Conservation (phyloP, 169 alveolate genomes). For the Cryptosporidium baileyi region DNA sequence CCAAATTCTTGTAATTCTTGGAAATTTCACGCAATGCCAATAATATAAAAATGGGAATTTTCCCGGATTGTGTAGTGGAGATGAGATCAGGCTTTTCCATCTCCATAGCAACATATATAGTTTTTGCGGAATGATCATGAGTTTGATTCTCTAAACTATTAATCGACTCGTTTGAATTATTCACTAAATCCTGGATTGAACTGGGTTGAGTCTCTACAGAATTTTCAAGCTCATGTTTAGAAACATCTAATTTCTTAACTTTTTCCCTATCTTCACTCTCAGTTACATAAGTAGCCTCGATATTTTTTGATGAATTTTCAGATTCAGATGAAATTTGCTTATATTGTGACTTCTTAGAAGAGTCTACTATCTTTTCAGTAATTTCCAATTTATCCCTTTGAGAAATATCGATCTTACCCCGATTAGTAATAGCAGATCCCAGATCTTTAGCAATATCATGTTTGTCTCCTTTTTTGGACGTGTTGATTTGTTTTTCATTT, state of each 20-base stretch:
- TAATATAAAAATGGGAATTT: constrained; percentile 24
- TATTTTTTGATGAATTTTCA: no score
- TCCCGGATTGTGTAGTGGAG: background rate
- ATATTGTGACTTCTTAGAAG: no score
- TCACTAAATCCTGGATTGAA: background rate
- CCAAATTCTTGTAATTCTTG: background rate
- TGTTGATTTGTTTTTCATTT: background rate
- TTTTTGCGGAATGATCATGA: no score
- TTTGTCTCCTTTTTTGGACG: background rate
- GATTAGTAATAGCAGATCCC: no score
- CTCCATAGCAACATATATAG: no score
- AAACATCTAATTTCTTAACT: background rate
- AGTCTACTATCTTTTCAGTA: no score
- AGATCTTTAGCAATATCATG: background rate
- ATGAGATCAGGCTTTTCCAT: no score
- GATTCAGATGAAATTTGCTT: no score
- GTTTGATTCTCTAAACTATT: background rate
- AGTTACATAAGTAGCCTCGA: no score
- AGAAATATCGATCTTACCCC: no score
- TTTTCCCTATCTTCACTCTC: no score
- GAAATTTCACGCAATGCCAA: constrained; percentile 19
- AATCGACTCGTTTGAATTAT: background rate
- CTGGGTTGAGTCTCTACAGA: background rate
- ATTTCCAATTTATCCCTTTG: no score
- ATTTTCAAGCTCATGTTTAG: background rate